These are phyloP conservation scores for Talaromyces sp. DNA, from an alignment of 2,329 filamentous ascomycete species.

Conservation along the genomic window DNA sequence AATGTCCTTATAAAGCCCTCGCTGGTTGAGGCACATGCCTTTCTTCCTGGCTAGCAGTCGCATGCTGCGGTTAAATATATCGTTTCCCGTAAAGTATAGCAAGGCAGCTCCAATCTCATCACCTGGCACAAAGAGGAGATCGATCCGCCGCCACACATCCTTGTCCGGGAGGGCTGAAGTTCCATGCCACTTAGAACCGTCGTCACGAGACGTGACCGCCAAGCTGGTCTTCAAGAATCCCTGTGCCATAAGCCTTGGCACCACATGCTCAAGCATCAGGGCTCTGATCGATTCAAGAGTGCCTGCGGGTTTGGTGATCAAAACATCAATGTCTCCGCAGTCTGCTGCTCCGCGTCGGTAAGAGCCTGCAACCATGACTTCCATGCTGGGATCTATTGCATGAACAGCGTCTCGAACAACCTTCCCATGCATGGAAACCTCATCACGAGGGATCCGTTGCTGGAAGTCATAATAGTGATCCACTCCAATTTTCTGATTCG, in stretches of 20 bases:
- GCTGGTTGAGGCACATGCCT: slow-evolving; percentile 78
- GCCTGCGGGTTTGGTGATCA: slow-evolving; percentile 67
- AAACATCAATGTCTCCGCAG: slow-evolving; percentile 78
- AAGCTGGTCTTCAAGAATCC: slow-evolving; percentile 67
- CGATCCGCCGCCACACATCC: slow-evolving; percentile 70
- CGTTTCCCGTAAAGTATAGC: slow-evolving; percentile 94
- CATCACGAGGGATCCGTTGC: slow-evolving; percentile 67
- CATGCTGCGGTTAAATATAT: slow-evolving; percentile 88
- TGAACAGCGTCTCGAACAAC: slow-evolving; percentile 58
- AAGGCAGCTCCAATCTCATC: slow-evolving; percentile 75
- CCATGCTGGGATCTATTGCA: slow-evolving; percentile 56
- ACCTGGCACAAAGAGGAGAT: slow-evolving; percentile 76
- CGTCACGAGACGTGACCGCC: slow-evolving; percentile 50
- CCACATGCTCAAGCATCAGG: slow-evolving; percentile 58
- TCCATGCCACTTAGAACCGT: slow-evolving; percentile 82
- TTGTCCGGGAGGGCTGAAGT: slow-evolving; percentile 64
- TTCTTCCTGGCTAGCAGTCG: slow-evolving; percentile 73
- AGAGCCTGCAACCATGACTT: slow-evolving; percentile 74
- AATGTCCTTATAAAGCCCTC: slow-evolving; percentile 69
- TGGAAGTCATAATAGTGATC: slow-evolving; percentile 76
- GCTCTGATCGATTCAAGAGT: slow-evolving; percentile 53
- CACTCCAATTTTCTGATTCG: slow-evolving; percentile 69
- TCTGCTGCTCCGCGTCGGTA: slow-evolving; percentile 72
- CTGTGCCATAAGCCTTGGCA: slow-evolving; percentile 54
- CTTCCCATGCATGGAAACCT: slow-evolving; percentile 65